Base-by-base conservation (phyloP, 208 protist species). In the Acanthamoeba sp. region DNA sequence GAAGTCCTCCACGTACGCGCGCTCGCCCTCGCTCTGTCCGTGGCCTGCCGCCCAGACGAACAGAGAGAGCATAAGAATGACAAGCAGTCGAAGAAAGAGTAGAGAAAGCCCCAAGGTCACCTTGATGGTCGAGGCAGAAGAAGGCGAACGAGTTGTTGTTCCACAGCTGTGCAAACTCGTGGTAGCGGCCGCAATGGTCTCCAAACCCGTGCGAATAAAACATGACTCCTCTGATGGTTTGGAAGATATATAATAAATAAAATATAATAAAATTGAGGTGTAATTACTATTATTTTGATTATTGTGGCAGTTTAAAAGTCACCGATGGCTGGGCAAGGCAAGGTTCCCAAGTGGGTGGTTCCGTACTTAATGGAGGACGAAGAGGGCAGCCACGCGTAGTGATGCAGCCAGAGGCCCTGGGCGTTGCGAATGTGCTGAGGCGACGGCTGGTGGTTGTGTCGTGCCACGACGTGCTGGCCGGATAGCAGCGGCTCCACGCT, bases 51-150 rank as follows among this genome's bases (percentile, higher is more conserved):
- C 16, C 7, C 24, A 66, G 57, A 5, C 16, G 16, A 66, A 16
- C 24, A 9, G 59, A 66, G 12, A 50, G 45, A 6, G 45, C 1
- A 55, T 18, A 55, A 1, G 16, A 55, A 55, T 18, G 48, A 18
- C 22, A 18, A 55, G 48, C 22, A 48, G 45, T 10, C 6, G 6
- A 48, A 48, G 14, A 18, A 18, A 18, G 12, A 12, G 48, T 80
- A 5, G 38, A 22, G 5, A 80, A 36, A 24, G 38, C 10, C 18
- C 18, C 24, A 24, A 14, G 29, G 10, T 12, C n/a, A 80, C 71
- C 76, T 32, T 90, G 84, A 22, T 71, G 48, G 52, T 90, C 84
- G 24, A 90, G 84, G 34, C 84, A 90, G 84, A 90, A 69, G 52
- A 90, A 34, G 52, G 57, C 84, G 29, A 71, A 66, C 24, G 52